A percentile compares a stretch with the other conserved stretches of the same genome.
These are phyloP conservation scores for Trypethelium eluteriae DNA, from an alignment of 495 filamentous ascomycete genomes.

Conservation along the genomic window DNA sequence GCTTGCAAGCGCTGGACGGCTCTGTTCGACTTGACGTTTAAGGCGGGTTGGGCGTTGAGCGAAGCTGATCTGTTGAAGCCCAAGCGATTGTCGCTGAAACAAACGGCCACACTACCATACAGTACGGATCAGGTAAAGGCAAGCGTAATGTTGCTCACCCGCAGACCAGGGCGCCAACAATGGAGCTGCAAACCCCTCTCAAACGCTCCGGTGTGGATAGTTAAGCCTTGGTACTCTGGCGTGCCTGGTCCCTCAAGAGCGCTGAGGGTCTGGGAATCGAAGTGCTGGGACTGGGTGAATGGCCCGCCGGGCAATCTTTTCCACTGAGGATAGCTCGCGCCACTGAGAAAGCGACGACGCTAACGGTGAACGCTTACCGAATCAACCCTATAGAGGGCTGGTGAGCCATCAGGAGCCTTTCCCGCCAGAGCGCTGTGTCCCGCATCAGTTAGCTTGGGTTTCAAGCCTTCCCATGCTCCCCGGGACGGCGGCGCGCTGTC, in stretches of 20 bases:
- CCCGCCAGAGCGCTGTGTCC: not conserved
- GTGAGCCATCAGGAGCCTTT: not conserved
- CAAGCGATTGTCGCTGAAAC: not conserved
- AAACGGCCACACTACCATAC: not conserved
- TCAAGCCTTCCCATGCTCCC: conserved; percentile 9
- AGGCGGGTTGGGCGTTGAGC: not conserved
- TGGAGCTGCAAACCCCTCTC: not conserved
- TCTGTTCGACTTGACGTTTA: not conserved
- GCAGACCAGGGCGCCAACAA: not conserved
- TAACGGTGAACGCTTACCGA: conserved; percentile 4
- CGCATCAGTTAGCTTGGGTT: conserved; percentile 7
- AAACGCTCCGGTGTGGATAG: conserved; percentile 6
- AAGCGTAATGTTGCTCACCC: conserved; percentile 5
- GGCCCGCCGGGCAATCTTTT: too few species aligned
- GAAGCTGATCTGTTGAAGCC: not conserved
- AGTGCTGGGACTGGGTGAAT: not conserved
- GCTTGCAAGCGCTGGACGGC: not conserved
- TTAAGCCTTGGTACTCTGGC: too few species aligned
- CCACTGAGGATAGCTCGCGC: too few species aligned
- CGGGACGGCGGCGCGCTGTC: conserved; percentile 4
- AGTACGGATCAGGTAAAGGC: not conserved
- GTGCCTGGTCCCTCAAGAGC: not conserved
- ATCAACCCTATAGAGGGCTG: not conserved
- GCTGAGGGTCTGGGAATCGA: not conserved
- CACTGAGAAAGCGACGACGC: not conserved